phyloP scores from a whole-genome alignment of 176 grass and related monocot species.

The Lolium multiflorum region DNA sequence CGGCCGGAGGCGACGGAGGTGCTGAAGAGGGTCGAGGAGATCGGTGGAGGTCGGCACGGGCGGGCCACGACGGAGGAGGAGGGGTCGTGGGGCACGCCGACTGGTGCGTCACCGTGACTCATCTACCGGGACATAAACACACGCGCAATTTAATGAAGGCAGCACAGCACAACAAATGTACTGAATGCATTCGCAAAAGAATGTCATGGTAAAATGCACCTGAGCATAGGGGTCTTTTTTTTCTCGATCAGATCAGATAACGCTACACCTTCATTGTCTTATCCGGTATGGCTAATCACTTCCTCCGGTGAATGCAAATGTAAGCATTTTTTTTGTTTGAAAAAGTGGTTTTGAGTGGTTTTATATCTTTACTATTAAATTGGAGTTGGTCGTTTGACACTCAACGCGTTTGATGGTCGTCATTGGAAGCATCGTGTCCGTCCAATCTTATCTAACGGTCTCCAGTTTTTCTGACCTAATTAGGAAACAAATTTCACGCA shows the following conservation, averaged over 20 bases:
- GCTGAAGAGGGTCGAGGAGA: slow-evolving; percentile 72
- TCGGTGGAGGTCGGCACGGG: slow-evolving; percentile 23
- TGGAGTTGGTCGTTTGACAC: too few relatives aligned
- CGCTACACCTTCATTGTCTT: not conserved
- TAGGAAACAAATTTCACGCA: too few relatives aligned
- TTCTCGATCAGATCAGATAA: not conserved
- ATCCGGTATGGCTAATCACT: too few relatives aligned
- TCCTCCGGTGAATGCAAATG: not conserved
- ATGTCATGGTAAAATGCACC: not conserved
- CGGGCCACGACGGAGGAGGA: slow-evolving; percentile 51
- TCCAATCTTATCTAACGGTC: too few relatives aligned
- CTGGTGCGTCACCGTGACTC: slow-evolving; percentile 56
- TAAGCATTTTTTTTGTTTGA: not conserved
- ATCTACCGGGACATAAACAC: not conserved
- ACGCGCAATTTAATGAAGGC: not conserved
- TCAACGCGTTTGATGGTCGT: too few relatives aligned
- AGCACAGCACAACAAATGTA: too few relatives aligned
- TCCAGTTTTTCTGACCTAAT: too few relatives aligned
- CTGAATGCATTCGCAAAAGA: not conserved
- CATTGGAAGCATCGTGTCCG: too few relatives aligned
- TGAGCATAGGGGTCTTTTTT: not conserved
- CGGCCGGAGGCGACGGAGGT: slow-evolving; percentile 60
- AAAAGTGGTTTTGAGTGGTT: too few relatives aligned
- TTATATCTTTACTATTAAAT: too few relatives aligned
- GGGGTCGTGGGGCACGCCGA: slow-evolving; percentile 60